A percentile compares a stretch with the other conserved stretches of the same genome.
Evolutionary conservation across 495 filamentous ascomycete genomes (phyloP).

Genomic region (Hyaloscypha finlandica): DNA sequence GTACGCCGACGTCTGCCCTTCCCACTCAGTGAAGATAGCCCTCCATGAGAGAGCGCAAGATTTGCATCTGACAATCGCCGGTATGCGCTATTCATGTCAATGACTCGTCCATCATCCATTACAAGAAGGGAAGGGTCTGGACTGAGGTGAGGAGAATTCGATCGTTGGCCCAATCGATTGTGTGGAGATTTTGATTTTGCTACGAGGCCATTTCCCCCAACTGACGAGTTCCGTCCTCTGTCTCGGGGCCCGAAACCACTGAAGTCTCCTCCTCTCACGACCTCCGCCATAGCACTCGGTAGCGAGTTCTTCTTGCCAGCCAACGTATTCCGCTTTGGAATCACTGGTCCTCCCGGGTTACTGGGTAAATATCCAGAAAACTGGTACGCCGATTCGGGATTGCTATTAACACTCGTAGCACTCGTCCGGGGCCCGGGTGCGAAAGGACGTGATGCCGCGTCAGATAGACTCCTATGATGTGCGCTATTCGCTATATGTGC

Average conservation of each 20-base stretch:
- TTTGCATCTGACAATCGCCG: constrained; percentile 67
- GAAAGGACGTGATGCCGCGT: constrained; percentile 45
- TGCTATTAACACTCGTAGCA: not conserved
- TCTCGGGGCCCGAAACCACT: constrained; percentile 42
- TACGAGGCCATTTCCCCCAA: constrained; percentile 41
- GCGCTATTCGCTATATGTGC: constrained; percentile 25
- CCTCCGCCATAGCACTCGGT: constrained; percentile 49
- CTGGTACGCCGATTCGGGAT: constrained; percentile 49
- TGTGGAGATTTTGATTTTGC: constrained; percentile 64
- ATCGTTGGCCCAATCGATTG: constrained; percentile 54
- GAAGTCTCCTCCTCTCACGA: constrained; percentile 48
- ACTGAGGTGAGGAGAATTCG: constrained; percentile 52
- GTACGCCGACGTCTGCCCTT: constrained; percentile 20
- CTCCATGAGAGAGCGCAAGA: constrained; percentile 55
- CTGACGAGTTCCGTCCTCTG: constrained; percentile 48
- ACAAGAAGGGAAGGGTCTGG: constrained; percentile 43
- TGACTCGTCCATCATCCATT: constrained; percentile 51
- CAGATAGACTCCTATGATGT: constrained; percentile 53
- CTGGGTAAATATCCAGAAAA: constrained; percentile 53
- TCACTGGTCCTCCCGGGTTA: constrained; percentile 43
- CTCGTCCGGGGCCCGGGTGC: constrained; percentile 41
- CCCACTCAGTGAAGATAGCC: constrained; percentile 51
- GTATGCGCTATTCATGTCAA: constrained; percentile 62
- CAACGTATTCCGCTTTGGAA: constrained; percentile 47
- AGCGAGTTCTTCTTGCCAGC: constrained; percentile 38